Conservation (phyloP, 1,284 basidiomycete species). For the Sparassis latifolia region DNA sequence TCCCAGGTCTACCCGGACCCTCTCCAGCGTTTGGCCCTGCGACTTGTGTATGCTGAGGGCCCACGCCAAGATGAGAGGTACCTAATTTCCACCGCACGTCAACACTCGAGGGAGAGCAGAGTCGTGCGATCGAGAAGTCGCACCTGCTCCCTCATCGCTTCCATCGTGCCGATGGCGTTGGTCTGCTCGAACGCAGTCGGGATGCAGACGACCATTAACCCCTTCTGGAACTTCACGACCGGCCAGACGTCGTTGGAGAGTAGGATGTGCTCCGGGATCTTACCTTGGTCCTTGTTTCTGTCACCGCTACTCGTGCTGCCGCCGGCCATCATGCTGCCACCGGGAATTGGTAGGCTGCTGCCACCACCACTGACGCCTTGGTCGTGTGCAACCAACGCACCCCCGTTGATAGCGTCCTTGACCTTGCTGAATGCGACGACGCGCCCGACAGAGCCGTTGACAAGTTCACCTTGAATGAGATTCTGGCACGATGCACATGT, state of each 20-base stretch:
- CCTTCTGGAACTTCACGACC: slow-evolving; percentile 46
- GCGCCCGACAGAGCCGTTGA: slow-evolving; percentile 87
- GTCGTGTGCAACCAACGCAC: no score
- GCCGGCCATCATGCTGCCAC: slow-evolving; percentile 15
- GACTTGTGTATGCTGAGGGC: slow-evolving; percentile 84
- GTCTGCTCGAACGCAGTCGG: slow-evolving; percentile 53
- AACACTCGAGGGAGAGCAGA: not conserved
- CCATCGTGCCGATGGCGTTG: slow-evolving; percentile 43
- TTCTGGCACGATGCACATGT: not conserved
- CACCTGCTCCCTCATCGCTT: slow-evolving; percentile 51
- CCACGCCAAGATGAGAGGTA: slow-evolving; percentile 78
- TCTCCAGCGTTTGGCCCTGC: slow-evolving; percentile 77
- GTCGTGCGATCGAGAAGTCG: not conserved
- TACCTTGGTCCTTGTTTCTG: not conserved
- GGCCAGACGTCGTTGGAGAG: slow-evolving; percentile 36
- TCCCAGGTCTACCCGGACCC: slow-evolving; percentile 65
- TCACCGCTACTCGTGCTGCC: not conserved
- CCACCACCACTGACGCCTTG: not conserved
- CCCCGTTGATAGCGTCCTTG: slow-evolving; percentile 32
- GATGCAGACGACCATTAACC: slow-evolving; percentile 36
- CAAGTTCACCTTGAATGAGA: slow-evolving; percentile 44
- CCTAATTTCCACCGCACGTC: slow-evolving; percentile 26
- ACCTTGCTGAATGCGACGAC: slow-evolving; percentile 61
- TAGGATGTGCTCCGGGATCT: slow-evolving; percentile 4
- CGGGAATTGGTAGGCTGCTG: slow-evolving; percentile 1